Base-by-base conservation (phyloP, 2,329 filamentous ascomycete species). In the Myriosclerotinia duriaeana region DNA sequence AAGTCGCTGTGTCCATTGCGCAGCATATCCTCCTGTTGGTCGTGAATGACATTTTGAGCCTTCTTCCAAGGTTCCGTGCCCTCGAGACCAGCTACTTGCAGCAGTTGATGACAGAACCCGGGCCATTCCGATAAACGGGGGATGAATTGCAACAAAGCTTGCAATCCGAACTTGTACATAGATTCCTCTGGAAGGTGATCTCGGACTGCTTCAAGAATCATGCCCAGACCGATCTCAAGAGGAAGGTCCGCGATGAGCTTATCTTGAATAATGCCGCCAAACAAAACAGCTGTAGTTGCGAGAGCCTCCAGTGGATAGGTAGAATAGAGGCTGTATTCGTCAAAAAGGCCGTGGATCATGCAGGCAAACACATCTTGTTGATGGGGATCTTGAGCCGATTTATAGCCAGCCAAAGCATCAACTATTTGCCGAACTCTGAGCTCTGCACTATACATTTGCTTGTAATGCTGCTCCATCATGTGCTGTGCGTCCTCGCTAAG, bases 151-250 rank as follows among this genome's bases (percentile, higher is more conserved):
- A 97, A 89, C 68, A 99, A 84, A 20, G 95, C 95, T 77, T 99
- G 95, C 15, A 99, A 84, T 14, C 96, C 95, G 76, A 99, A 99
- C 74, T 97, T 97, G 81, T 95, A 98, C 95, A 99, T 98, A 1
- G 92, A 88, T 68, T 93, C 88, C 42, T 96, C 90, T 0, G 90
- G 87, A 42, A 85, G 81, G 74, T 95, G 92, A 70, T 97, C 93
- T 70, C 92, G 86, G 34, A 99, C 93, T 15, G 95, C 92, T 77
- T 99, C 93, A n/a, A 98, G 82, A 70, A 99, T 96, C 92, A 99
- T 97, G 20, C 91, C 93, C 20, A 98, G 82, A n/a, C 92, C 95
- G 66, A 97, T 93, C 76, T 97, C 93, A 44, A 98, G 86, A 4
- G 95, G 92, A 22, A 99, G 86, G 53, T 93, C 90, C 7, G 93